Conservation (phyloP, 2,329 filamentous ascomycete genomes). For the Xylaria sp. region DNA sequence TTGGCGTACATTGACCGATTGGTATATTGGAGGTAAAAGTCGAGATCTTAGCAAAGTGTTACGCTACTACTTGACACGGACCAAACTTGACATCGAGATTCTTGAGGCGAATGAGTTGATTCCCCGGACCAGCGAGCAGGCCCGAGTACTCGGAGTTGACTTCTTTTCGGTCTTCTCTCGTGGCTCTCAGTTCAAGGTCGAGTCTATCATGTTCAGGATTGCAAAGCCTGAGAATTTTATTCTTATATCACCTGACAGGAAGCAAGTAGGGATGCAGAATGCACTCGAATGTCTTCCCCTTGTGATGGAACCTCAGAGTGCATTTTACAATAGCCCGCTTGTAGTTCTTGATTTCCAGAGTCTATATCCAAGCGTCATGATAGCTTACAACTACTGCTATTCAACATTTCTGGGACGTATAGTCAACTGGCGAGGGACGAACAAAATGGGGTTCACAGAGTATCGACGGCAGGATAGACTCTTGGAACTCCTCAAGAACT, state of each 20-base stretch:
- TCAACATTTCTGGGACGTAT: conserved; percentile 93
- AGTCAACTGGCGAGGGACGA: conserved; percentile 85
- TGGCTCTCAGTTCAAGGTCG: conserved; percentile 97
- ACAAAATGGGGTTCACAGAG: conserved; percentile 94
- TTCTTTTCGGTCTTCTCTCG: conserved; percentile 96
- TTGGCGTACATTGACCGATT: conserved; percentile 79
- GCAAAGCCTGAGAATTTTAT: conserved; percentile 97
- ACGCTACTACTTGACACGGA: conserved; percentile 79
- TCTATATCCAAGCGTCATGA: conserved; percentile 97
- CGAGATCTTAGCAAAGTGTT: conserved; percentile 79
- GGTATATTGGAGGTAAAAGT: conserved; percentile 77
- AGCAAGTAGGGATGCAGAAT: conserved; percentile 93
- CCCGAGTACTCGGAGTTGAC: conserved; percentile 89
- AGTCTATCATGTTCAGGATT: conserved; percentile 98
- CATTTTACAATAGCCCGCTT: conserved; percentile 89
- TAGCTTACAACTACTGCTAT: conserved; percentile 99
- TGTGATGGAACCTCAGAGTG: conserved; percentile 97
- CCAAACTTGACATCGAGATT: conserved; percentile 87
- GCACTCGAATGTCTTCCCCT: conserved; percentile 92
- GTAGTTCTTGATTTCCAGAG: conserved; percentile 96
- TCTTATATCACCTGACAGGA: conserved; percentile 86
- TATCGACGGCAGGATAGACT: conserved; percentile 82
- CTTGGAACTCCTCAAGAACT: conserved; percentile 79
- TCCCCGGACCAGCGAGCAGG: conserved; percentile 90
- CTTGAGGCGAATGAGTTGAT: conserved; percentile 90